A percentile compares a stretch with the other conserved stretches of the same genome.
These are phyloP conservation scores for Phyllosticta citriasiana DNA, from an alignment of 2,329 filamentous ascomycete species.

Conservation along the genomic window DNA sequence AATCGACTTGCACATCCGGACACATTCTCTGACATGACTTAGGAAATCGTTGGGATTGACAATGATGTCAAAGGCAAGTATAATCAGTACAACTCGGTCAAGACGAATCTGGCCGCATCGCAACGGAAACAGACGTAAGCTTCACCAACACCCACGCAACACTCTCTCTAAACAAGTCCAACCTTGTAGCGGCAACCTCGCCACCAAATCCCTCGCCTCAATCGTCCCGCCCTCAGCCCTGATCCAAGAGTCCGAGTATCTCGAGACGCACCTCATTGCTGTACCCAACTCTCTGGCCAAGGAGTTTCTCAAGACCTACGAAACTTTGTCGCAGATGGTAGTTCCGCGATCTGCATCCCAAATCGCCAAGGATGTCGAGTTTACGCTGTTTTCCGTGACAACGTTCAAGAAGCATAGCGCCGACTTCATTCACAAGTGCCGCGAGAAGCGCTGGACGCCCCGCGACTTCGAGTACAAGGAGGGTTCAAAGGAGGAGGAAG, in stretches of 20 bases:
- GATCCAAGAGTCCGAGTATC: slow-evolving; percentile 86
- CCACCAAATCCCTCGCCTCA: slow-evolving; percentile 85
- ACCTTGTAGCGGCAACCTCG: slow-evolving; percentile 65
- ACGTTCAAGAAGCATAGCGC: slow-evolving; percentile 83
- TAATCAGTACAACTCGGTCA: slow-evolving; percentile 86
- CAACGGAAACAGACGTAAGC: slow-evolving; percentile 79
- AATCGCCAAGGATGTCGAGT: slow-evolving; percentile 80
- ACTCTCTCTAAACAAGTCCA: background rate
- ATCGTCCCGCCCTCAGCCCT: slow-evolving; percentile 67
- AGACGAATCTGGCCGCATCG: slow-evolving; percentile 69
- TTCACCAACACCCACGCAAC: background rate
- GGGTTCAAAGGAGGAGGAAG: slow-evolving; percentile 81
- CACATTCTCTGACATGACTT: background rate
- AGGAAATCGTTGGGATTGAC: slow-evolving; percentile 87
- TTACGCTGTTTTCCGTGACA: slow-evolving; percentile 76
- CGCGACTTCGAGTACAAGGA: slow-evolving; percentile 90
- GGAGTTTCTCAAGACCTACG: slow-evolving; percentile 83
- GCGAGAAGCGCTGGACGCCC: slow-evolving; percentile 90
- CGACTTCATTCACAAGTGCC: slow-evolving; percentile 85
- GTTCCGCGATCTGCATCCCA: slow-evolving; percentile 79
- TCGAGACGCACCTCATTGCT: slow-evolving; percentile 89
- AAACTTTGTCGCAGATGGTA: slow-evolving; percentile 81
- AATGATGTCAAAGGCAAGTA: slow-evolving; percentile 94
- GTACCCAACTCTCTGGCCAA: slow-evolving; percentile 72
- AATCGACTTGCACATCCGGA: background rate